These are phyloP conservation scores for Pelargonium australe DNA, from an alignment of 441 rosid genomes.

Conservation along the genomic window DNA sequence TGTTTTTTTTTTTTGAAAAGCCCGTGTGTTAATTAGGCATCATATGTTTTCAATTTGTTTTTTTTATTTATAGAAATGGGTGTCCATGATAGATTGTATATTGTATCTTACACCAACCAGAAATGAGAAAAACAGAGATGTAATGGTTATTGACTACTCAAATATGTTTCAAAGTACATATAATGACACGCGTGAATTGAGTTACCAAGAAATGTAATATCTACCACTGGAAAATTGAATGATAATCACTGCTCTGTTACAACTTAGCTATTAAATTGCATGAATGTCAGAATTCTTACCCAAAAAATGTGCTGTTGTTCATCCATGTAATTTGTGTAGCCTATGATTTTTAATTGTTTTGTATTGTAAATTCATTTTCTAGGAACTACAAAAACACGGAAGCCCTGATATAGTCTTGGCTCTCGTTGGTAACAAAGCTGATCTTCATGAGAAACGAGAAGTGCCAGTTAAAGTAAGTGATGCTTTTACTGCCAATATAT, in stretches of 20 bases:
- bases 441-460: slow-evolving; percentile 78
- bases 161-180: neutral
- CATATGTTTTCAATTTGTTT: neutral
- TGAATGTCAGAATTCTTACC: neutral
- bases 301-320: neutral
- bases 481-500: neutral
- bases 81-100: neutral
- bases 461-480: slow-evolving; percentile 61
- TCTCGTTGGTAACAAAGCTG: slow-evolving; percentile 97
- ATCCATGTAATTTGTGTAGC: neutral
- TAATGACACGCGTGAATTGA: neutral
- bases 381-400: slow-evolving; percentile 90
- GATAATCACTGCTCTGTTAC: neutral
- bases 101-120: neutral
- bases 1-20: neutral
- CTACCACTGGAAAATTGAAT: neutral
- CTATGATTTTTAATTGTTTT: neutral
- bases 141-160: neutral
- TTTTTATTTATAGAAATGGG: neutral
- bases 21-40: neutral
- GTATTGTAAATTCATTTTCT: slow-evolving; percentile 32
- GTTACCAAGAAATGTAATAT: neutral
- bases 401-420: slow-evolving; percentile 94
- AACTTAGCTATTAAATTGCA: neutral
- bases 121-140: neutral